These are phyloP conservation scores for Ilex asprella DNA, from an alignment of 257 asterid species.

Conservation along the genomic window DNA sequence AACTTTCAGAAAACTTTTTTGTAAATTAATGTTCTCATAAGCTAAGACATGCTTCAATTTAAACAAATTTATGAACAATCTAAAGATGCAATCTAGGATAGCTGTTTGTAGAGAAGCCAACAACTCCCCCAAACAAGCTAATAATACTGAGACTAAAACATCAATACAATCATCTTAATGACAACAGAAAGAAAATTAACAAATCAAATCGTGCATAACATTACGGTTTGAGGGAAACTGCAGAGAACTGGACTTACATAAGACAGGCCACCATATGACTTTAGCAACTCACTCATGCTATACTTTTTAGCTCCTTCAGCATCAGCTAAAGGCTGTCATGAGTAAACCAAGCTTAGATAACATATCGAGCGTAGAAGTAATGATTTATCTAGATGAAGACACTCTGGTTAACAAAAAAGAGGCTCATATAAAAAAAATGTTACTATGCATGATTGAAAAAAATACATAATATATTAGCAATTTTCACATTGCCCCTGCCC, in stretches of 20 bases:
- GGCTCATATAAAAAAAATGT: background rate
- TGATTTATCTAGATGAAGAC: background rate
- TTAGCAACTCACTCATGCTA: constrained; percentile 61
- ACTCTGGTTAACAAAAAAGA: too few relatives aligned
- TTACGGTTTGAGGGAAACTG: background rate
- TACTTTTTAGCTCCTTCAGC: constrained; percentile 86
- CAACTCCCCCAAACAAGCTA: too few relatives aligned
- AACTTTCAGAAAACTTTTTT: too few relatives aligned
- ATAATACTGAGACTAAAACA: too few relatives aligned
- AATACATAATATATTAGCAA: background rate
- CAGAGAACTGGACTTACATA: constrained; percentile 50
- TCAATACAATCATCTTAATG: too few relatives aligned
- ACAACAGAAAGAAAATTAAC: too few relatives aligned
- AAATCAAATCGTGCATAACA: background rate
- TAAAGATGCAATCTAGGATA: too few relatives aligned
- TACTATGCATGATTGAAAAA: background rate
- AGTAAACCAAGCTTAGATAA: constrained; percentile 17
- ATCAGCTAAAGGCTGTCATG: constrained; percentile 90
- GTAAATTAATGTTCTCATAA: too few relatives aligned
- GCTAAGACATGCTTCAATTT: too few relatives aligned
- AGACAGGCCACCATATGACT: constrained; percentile 77
- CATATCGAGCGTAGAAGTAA: background rate
- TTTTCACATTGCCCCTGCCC: background rate
- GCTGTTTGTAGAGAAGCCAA: too few relatives aligned
- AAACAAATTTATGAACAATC: too few relatives aligned